Conservation (phyloP, 2,329 filamentous ascomycete species). For the Fonsecaea pedrosoi region DNA sequence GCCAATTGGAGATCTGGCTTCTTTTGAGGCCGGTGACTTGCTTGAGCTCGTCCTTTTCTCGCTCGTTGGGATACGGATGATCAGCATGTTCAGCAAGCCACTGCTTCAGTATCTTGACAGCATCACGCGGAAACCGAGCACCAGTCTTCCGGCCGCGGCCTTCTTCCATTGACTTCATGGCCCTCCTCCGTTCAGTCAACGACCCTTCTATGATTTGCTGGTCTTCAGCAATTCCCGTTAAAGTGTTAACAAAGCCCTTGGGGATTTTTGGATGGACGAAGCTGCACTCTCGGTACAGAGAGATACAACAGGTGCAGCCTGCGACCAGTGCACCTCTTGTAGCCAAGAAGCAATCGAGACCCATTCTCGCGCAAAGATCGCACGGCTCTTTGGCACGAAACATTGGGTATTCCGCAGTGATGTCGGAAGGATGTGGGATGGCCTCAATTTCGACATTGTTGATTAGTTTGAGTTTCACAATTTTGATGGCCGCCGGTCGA, state of each 20-base stretch:
- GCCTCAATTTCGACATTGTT: slow-evolving; percentile 41
- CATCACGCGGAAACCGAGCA: slow-evolving; percentile 79
- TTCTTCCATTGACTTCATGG: slow-evolving; percentile 52
- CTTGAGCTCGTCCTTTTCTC: slow-evolving; percentile 82
- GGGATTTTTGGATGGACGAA: slow-evolving; percentile 52
- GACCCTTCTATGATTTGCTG: slow-evolving; percentile 43
- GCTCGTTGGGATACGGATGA: slow-evolving; percentile 86
- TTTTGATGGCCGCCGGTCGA: slow-evolving; percentile 38
- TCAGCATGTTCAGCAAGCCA: slow-evolving; percentile 82
- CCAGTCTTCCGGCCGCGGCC: slow-evolving; percentile 66
- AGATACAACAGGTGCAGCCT: slow-evolving; percentile 57
- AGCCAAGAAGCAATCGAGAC: slow-evolving; percentile 56
- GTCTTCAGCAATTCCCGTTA: slow-evolving; percentile 54
- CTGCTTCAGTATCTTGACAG: slow-evolving; percentile 78
- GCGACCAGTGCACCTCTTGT: slow-evolving; percentile 53
- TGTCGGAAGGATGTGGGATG: slow-evolving; percentile 36
- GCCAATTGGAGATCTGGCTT: slow-evolving; percentile 88
- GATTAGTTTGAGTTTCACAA: slow-evolving; percentile 39
- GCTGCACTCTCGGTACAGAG: slow-evolving; percentile 56
- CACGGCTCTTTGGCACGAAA: slow-evolving; percentile 54
- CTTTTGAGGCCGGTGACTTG: slow-evolving; percentile 79
- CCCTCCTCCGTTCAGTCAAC: slow-evolving; percentile 48
- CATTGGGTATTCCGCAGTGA: slow-evolving; percentile 50
- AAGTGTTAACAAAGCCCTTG: slow-evolving; percentile 52
- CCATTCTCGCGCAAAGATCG: slow-evolving; percentile 55